A percentile compares a stretch with the other conserved stretches of the same genome.
phyloP scores from a whole-genome alignment of 805 yeast species.

The Nakazawaea wyomingensis region DNA sequence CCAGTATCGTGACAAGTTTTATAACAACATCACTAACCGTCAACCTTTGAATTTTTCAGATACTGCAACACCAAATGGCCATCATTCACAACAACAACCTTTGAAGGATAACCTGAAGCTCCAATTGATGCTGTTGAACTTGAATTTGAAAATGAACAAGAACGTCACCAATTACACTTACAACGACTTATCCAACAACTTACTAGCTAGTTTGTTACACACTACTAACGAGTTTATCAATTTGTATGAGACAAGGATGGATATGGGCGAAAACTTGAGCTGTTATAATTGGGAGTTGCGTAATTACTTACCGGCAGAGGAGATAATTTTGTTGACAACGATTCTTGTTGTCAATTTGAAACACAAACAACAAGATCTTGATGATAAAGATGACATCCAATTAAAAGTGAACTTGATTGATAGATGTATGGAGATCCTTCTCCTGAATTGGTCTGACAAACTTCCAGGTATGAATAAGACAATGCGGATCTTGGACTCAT shows the following conservation, averaged over 20 bases:
- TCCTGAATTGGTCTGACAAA: conserved; percentile 20
- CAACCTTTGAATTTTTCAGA: too few species aligned
- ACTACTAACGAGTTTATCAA: conserved; percentile 50
- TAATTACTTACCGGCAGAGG: conserved; percentile 57
- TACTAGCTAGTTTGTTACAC: conserved; percentile 53
- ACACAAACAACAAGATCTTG: conserved; percentile 22
- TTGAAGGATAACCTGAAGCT: neutral
- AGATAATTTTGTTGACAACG: conserved; percentile 46
- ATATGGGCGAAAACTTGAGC: conserved; percentile 34
- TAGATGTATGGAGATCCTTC: conserved; percentile 16
- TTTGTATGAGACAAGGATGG: conserved; percentile 35
- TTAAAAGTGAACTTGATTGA: conserved; percentile 25
- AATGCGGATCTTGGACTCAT: conserved; percentile 17
- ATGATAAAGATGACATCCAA: conserved; percentile 20
- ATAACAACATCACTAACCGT: neutral
- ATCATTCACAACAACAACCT: conserved; percentile 3
- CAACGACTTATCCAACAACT: conserved; percentile 45
- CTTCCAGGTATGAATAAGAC: conserved; percentile 19
- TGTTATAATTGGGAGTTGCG: conserved; percentile 58
- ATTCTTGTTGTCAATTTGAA: conserved; percentile 50
- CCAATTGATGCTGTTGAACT: conserved; percentile 12
- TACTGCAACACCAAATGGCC: neutral
- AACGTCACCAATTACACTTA: conserved; percentile 33
- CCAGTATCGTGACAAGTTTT: conserved; percentile 7
- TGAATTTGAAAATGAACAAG: conserved; percentile 8